These are phyloP conservation scores for Pseudogymnoascus destructans DNA, from an alignment of 2,329 filamentous ascomycete species.

Conservation along the genomic window DNA sequence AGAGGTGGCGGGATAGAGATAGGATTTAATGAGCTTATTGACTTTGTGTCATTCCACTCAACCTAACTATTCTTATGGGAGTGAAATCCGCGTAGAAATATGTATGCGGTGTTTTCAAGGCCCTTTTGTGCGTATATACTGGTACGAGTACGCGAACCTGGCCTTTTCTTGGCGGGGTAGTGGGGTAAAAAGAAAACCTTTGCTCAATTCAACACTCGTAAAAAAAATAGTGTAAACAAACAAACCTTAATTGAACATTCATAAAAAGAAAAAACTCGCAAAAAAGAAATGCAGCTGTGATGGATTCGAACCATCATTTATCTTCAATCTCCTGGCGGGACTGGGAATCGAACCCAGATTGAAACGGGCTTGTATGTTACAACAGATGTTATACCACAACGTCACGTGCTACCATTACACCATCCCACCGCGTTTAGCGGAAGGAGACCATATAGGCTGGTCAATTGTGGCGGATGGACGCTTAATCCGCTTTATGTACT, in stretches of 20 bases:
- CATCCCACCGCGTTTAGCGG: constrained; percentile 6
- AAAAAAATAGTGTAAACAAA: neutral
- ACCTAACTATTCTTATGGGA: neutral
- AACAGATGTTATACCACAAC: constrained; percentile 19
- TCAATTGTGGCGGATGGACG: constrained; percentile 1
- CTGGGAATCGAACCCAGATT: constrained; percentile 28
- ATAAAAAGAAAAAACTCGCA: constrained; percentile 13
- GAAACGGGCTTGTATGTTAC: constrained; percentile 21
- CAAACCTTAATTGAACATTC: neutral
- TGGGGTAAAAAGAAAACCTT: neutral
- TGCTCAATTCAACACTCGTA: neutral
- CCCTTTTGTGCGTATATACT: neutral
- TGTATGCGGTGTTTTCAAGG: neutral
- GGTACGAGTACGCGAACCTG: neutral
- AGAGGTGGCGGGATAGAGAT: neutral
- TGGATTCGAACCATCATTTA: constrained; percentile 19
- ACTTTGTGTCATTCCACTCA: neutral
- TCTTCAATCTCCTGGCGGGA: constrained; percentile 24
- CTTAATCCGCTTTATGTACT: neutral
- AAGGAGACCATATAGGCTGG: constrained; percentile 3
- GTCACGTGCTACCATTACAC: constrained; percentile 11
- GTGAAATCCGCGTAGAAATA: neutral
- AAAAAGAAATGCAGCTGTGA: constrained; percentile 16
- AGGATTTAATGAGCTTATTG: neutral
- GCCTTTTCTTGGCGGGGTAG: neutral